phyloP scores from a whole-genome alignment of 1,284 basidiomycete species.

The Ganoderma resinaceum region DNA sequence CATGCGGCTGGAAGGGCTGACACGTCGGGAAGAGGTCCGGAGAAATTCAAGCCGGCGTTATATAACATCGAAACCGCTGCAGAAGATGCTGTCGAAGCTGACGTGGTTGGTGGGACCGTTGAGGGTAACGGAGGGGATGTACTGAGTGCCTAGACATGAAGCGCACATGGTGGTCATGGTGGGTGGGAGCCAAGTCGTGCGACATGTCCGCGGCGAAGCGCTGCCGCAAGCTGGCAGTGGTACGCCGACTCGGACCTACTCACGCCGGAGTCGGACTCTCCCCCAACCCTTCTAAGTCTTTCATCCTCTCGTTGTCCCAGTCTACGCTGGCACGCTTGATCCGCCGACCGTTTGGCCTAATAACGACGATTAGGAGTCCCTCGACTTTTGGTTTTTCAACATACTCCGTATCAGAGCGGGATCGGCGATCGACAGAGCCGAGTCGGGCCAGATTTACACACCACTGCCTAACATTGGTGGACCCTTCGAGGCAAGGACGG shows the following conservation, averaged over 20 bases:
- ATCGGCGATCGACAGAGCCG: constrained; percentile 3
- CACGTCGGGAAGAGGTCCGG: background rate
- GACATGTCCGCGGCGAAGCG: background rate
- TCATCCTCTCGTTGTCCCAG: too few species aligned
- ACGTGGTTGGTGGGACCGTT: too few species aligned
- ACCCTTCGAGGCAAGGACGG: background rate
- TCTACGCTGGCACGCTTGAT: background rate
- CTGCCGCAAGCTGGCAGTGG: background rate
- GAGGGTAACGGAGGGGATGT: background rate
- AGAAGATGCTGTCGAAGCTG: background rate
- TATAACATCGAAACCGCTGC: background rate
- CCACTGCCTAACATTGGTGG: background rate
- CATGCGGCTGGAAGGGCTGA: constrained; percentile 7
- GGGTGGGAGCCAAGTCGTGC: constrained; percentile 5
- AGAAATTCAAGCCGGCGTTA: background rate
- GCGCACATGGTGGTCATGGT: background rate
- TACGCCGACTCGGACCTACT: background rate
- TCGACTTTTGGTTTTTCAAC: background rate
- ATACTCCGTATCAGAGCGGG: background rate
- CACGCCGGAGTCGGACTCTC: background rate
- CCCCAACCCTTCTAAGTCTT: background rate
- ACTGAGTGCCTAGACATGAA: background rate
- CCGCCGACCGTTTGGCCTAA: background rate
- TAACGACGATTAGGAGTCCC: background rate
- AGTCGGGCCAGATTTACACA: background rate